Evolutionary conservation across 176 grass and related monocot species (phyloP).

Genomic region (Saccharum spontaneum): DNA sequence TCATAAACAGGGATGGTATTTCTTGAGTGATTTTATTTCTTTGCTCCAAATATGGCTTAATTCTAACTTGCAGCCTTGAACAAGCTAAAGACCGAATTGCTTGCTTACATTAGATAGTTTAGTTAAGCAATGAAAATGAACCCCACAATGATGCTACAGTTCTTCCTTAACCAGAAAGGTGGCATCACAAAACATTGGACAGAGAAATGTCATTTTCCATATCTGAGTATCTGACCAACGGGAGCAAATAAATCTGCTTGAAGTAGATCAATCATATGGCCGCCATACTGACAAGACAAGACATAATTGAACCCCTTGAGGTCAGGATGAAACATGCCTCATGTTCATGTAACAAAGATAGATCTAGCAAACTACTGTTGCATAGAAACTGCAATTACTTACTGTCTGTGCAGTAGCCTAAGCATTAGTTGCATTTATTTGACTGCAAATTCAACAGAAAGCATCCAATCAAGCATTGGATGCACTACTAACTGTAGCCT

Average conservation of each 20-base stretch:
- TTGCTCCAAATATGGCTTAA: constrained; percentile 20
- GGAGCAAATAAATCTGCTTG: neutral
- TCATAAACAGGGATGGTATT: constrained; percentile 15
- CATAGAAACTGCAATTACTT: constrained; percentile 26
- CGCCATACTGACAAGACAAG: neutral
- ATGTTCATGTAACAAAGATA: constrained; percentile 22
- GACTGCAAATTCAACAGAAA: constrained; percentile 17
- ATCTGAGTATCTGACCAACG: neutral
- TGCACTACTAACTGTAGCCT: constrained; percentile 1
- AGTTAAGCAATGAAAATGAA: neutral
- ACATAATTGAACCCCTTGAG: constrained; percentile 8
- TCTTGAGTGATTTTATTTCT: constrained; percentile 22
- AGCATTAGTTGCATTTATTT: constrained; percentile 6
- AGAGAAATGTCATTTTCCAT: constrained; percentile 5
- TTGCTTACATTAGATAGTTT: constrained; percentile 32
- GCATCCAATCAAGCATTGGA: constrained; percentile 24
- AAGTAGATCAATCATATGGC: constrained; percentile 18
- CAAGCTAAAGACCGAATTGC: neutral
- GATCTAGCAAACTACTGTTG: neutral
- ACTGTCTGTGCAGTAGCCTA: neutral
- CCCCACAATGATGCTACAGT: neutral
- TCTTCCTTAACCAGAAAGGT: neutral
- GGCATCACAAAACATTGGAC: constrained; percentile 1
- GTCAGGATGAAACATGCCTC: neutral
- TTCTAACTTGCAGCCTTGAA: constrained; percentile 34